Evolutionary conservation across 2,329 filamentous ascomycete species (phyloP), one percentile per base, ranked within the genome.

Genomic region (Trichoderma atrobrunneum): DNA sequence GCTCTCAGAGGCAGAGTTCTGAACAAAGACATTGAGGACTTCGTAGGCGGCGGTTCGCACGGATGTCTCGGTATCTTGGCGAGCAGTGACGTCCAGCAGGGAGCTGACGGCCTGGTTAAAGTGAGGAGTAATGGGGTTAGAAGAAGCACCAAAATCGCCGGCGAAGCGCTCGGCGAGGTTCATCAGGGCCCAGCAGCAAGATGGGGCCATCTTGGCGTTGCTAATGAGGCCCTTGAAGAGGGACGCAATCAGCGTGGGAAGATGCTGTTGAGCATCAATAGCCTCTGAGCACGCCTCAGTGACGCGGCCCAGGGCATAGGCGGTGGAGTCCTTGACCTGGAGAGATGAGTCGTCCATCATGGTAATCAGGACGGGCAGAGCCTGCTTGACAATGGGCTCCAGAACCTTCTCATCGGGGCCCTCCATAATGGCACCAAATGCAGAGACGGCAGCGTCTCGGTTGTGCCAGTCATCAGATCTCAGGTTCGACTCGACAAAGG

Each of bases 121-220:
- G 84, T 98, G 94, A 74, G 91, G 90, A 2, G 95, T 97, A 64
- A 99, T 87, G 57, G 94, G 88, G 84, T 98, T 99, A 77, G 91
- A 86, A 56, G 86, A 78, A 73, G 91, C 92, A 64, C 93, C 93
- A 71, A 91, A 88, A 70, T 98, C 95, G 72, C 94, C 94, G 34
- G 94, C 93, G 80, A 98, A 99, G 74, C 95, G 92, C 80, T 99
- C 96, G 12, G 96, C 95, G 80, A 99, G 85, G 84, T 98, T 99
- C 93, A 99, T 98, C 76, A 99, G 85, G 36, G 96, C 95, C 96
- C 97, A 98, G 85, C 96, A 99, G 90, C 96, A 98, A 34, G 96
- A 99, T 70, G 94, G 91, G 36, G 95, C 96, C 91, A 99, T 99
- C 89, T 97, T 98, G 73, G 94, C 92, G 81, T 92, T 96, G 84